These are phyloP conservation scores for Termitomyces eurrhizus DNA, from an alignment of 768 basidiomycete species.

Conservation along the genomic window DNA sequence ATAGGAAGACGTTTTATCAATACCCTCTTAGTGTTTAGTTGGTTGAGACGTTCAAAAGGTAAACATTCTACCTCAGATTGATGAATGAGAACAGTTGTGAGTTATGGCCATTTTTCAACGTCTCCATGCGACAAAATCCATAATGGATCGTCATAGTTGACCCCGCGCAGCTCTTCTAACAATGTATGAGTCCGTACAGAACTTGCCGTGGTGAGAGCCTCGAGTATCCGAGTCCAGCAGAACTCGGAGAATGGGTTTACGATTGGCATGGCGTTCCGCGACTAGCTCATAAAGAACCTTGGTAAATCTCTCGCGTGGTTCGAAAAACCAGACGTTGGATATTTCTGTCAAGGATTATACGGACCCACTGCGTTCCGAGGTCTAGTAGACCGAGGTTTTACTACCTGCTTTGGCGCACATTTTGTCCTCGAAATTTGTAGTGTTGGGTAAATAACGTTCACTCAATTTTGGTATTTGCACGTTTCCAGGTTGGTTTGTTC, in stretches of 20 bases:
- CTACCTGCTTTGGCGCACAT: too few relatives aligned
- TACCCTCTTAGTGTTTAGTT: background rate
- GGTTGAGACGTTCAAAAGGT: background rate
- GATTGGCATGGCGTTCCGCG: constrained; percentile 11
- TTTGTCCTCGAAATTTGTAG: too few relatives aligned
- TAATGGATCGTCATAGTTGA: constrained; percentile 28
- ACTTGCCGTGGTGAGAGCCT: constrained; percentile 7
- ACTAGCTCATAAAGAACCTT: constrained; percentile 16
- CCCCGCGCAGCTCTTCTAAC: constrained; percentile 15
- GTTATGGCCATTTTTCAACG: background rate
- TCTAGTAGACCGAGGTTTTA: too few relatives aligned
- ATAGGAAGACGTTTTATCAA: background rate
- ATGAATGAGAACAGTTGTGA: background rate
- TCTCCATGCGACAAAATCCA: constrained; percentile 22
- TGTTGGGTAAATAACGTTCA: too few relatives aligned
- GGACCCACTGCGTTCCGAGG: too few relatives aligned
- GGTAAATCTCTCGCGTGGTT: constrained; percentile 22
- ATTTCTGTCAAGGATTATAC: constrained; percentile 16
- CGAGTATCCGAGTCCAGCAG: constrained; percentile 26
- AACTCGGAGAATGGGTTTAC: constrained; percentile 20
- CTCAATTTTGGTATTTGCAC: too few relatives aligned
- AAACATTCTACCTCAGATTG: background rate
- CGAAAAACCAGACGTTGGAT: constrained; percentile 26
- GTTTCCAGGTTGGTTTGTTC: too few relatives aligned
- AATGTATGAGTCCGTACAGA: constrained; percentile 8